Base-by-base conservation (phyloP, 1,139 yeast genomes). In the Yamadazyma trypodendri region DNA sequence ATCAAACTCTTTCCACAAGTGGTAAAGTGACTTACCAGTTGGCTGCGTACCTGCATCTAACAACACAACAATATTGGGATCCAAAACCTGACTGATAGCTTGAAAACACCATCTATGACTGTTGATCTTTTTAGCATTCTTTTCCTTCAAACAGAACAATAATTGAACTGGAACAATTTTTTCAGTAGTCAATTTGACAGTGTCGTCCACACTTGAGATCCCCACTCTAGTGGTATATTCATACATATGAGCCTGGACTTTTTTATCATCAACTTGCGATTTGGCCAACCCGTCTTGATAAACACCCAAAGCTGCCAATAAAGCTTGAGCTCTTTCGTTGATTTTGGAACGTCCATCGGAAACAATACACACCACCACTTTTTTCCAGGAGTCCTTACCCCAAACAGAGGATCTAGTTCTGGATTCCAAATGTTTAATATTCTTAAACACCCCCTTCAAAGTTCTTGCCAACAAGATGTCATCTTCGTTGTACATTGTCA, bases 21-120 rank as follows among this genome's bases (percentile, higher is more conserved):
- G 72, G 46, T 70, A 71, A 39, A 71, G 57, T 1, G 76, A 61
- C 40, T 68, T 68, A 4, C 75, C 75, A 6, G 64, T 46, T 10
- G 77, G 77, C 45, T 70, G 75, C 23, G 77, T 71, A 42, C 77
- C 77, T 28, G 74, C 72, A 55, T 71, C 77, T 32, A 71, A 57
- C 32, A 71, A 59, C 6, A 71, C 59, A 5, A 71, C 75, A 28
- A 68, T 56, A 32, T 62, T 64, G 2, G 77, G 77, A 37, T 70
- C 66, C 38, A 71, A 58, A 6, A 68, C 68, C 47, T 65, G 69
- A 24, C 74, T 68, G 35, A 71, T 56, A 12, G 76, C 76, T 51
- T 71, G 75, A 56, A 71, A 69, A 53, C 76, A 71, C 77, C 77
- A 71, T 50, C 77, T 59, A 49, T 71, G 77, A 28, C 75, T 68